Percentiles rank a stretch among this genome's conserved stretches.
Conservation (phyloP, 2,329 filamentous ascomycete genomes). For the Penicillium occitanis region DNA sequence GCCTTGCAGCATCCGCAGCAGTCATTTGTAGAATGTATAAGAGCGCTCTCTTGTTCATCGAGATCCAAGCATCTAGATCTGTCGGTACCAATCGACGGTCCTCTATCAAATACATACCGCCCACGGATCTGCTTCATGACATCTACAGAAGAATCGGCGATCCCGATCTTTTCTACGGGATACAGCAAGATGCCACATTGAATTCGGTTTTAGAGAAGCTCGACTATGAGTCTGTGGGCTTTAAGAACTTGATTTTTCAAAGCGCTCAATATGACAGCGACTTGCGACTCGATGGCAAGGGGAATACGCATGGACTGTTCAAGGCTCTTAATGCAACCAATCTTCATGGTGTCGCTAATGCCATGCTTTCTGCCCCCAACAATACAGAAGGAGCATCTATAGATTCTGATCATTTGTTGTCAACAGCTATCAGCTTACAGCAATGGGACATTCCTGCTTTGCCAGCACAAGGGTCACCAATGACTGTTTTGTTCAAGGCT, state of each 20-base stretch:
- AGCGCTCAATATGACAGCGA: conserved; percentile 89
- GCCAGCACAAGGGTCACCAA: conserved; percentile 61
- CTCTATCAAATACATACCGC: conserved; percentile 57
- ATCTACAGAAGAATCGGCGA: conserved; percentile 95
- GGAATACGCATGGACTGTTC: conserved; percentile 69
- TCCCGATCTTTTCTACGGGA: conserved; percentile 91
- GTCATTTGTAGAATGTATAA: conserved; percentile 80
- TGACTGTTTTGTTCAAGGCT: conserved; percentile 72
- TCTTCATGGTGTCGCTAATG: conserved; percentile 80
- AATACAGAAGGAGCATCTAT: conserved; percentile 49
- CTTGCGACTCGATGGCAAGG: conserved; percentile 59
- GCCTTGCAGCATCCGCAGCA: conserved; percentile 68
- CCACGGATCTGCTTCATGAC: conserved; percentile 68
- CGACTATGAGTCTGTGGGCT: conserved; percentile 84
- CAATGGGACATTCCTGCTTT: conserved; percentile 82
- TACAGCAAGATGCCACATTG: conserved; percentile 75
- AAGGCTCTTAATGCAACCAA: conserved; percentile 77
- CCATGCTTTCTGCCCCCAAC: conserved; percentile 65
- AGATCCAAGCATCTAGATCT: conserved; percentile 64
- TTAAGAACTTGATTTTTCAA: conserved; percentile 84
- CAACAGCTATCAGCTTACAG: conserved; percentile 77
- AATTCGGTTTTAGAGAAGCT: conserved; percentile 75
- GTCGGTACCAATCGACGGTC: conserved; percentile 64
- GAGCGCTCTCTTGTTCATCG: conserved; percentile 78
- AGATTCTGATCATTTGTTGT: conserved; percentile 70